Base-by-base conservation (phyloP, 2,329 filamentous ascomycete genomes). In the Sclerotinia borealis region DNA sequence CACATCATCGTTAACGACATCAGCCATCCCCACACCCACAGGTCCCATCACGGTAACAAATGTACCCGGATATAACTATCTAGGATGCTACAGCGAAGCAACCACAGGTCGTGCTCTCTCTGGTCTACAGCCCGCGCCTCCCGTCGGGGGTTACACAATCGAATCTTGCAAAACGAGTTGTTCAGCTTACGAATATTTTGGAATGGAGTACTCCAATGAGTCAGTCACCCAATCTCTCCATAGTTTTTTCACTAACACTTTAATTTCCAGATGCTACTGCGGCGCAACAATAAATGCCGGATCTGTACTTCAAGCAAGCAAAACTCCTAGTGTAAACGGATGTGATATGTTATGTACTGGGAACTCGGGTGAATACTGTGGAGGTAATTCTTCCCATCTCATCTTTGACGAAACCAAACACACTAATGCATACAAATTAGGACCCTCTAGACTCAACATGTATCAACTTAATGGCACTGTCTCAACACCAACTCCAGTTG, bases 11-110 rank as follows among this genome's bases (percentile, higher is more conserved):
- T 43, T 1, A 4, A 43, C 43, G 15, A 39, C 56, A 22, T 49
- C 56, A 13, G 36, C 17, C 17, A 43, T 31, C 11, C 27, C 59
- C 29, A 27, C 37, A 22, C 48, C 36, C 17, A 34, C 54, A 85
- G 83, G 70, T 77, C 78, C 61, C 74, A 77, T 64, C 80, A 68
- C 64, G 63, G 77, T 77, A 48, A 68, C 73, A 4, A 73, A 70
- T 0, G 70, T 83, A 3, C 78, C 78, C 6, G 76, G 76, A 11
- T 83, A 82, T 65, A 72, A 68, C 13, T 73, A 80, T 59, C 73
- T 79, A 29, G 77, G 77, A 59, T 84, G 81, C 72, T 79, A 78
- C 73, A 79, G 76, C 22, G 81, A 83, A 65, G 77, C 76, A 8
- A 74, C 74, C n/a, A 75, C 72, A 27, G 70, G 66, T 7, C 77